Base-by-base conservation (phyloP, 305 asterid genomes). In the Lippia alba region DNA sequence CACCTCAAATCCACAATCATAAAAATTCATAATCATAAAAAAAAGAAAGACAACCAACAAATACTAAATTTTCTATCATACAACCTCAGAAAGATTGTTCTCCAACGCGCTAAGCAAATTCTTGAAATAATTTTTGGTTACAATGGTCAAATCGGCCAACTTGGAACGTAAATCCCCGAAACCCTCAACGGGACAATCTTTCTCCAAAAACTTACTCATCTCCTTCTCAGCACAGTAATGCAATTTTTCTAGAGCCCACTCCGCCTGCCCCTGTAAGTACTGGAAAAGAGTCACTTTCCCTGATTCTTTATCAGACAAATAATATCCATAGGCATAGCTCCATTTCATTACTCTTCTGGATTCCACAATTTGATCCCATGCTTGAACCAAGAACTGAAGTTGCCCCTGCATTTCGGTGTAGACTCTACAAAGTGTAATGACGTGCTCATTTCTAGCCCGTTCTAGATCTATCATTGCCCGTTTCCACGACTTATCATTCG, bases 51-150 rank as follows among this genome's bases (percentile, higher is more conserved):
- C n/a, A n/a, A n/a, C n/a, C n/a, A n/a, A n/a, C n/a, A n/a, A n/a
- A n/a, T n/a, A n/a, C n/a, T n/a, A n/a, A n/a, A n/a, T n/a, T 34
- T 34, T 34, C 40, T 34, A 2, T 34, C 40, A 36, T 50, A 70
- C 74, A 72, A 87, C 89, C 69, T 87, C 94, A 40, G 72, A 73
- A 45, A 84, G 91, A 32, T 81, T 76, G 67, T 81, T 82, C 85
- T 88, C 90, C 57, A 84, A 75, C 58, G 87, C 87, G 18, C 51
- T 70, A 14, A 86, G 88, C 76, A 88, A 78, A 63, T 82, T 88
- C 62, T 82, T 73, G 18, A 82, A 84, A 66, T 70, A 76, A 61
- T 12, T 64, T 66, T 14, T 53, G 0, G 77, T 61, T 5, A 70
- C 72, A 7, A 4, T 0, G 32, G 86, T 83, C 4, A 74, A 41